These are phyloP conservation scores for Pontederia crassipes DNA, from an alignment of 176 grass and related monocot species.

Conservation along the genomic window DNA sequence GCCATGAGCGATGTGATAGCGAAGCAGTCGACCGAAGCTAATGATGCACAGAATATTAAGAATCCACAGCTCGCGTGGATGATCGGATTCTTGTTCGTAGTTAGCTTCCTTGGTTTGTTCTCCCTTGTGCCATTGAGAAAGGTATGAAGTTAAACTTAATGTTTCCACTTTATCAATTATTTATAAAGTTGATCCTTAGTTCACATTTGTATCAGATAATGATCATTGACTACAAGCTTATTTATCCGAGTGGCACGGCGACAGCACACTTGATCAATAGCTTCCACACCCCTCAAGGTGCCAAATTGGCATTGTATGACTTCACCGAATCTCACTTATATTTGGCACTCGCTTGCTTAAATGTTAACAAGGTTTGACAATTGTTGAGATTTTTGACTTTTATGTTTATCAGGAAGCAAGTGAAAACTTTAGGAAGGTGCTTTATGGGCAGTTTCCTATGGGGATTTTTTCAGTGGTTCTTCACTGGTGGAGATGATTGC, in stretches of 20 bases:
- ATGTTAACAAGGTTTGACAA: not conserved
- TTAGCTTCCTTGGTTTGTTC: slow-evolving; percentile 15
- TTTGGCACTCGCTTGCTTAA: not conserved
- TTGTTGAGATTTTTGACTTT: not conserved
- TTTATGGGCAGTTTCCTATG: slow-evolving; percentile 45
- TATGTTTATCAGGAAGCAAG: slow-evolving; percentile 34
- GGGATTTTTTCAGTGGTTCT: slow-evolving; percentile 97
- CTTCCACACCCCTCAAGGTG: slow-evolving; percentile 69
- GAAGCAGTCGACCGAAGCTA: slow-evolving; percentile 6
- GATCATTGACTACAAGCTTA: slow-evolving; percentile 78
- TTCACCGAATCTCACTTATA: not conserved
- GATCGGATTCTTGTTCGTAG: slow-evolving; percentile 11
- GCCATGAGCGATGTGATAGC: slow-evolving; percentile 3
- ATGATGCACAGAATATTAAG: slow-evolving; percentile 1
- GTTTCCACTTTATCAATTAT: too few relatives aligned
- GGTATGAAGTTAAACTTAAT: not conserved
- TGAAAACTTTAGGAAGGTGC: slow-evolving; percentile 36
- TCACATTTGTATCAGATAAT: slow-evolving; percentile 39
- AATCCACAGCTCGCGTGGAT: slow-evolving; percentile 5
- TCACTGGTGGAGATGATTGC: slow-evolving; percentile 54
- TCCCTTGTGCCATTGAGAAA: slow-evolving; percentile 14
- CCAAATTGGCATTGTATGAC: slow-evolving; percentile 27
- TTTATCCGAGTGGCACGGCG: slow-evolving; percentile 68
- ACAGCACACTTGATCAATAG: slow-evolving; percentile 80
- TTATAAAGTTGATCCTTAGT: too few relatives aligned